Percentiles rank a stretch among this genome's conserved stretches.
phyloP scores from a whole-genome alignment of 495 filamentous ascomycete genomes.

The Oidiodendron maius region DNA sequence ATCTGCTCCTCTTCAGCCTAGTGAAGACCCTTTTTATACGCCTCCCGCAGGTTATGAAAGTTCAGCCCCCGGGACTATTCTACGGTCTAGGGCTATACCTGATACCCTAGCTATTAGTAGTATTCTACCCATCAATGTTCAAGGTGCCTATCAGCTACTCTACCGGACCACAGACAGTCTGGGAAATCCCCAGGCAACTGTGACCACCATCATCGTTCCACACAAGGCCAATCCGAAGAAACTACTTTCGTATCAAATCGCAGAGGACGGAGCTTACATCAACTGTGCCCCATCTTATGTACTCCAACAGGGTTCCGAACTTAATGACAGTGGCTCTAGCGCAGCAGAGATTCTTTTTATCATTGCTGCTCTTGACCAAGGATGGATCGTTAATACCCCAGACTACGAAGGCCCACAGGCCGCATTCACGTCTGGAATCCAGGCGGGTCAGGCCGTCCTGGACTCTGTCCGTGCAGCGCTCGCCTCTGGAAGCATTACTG shows the following conservation, averaged over 20 bases:
- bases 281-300: neutral
- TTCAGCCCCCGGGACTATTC: constrained; percentile 33
- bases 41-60: constrained; percentile 32
- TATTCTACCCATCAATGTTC: constrained; percentile 7
- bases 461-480: constrained; percentile 39
- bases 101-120: constrained; percentile 21
- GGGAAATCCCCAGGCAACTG: constrained; percentile 35
- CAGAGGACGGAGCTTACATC: neutral
- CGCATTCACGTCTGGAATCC: constrained; percentile 33
- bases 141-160: constrained; percentile 38
- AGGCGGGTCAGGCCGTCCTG: constrained; percentile 39
- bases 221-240: neutral
- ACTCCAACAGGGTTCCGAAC: neutral
- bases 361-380: constrained; percentile 26
- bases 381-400: constrained; percentile 41
- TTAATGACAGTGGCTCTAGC: neutral
- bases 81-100: constrained; percentile 20
- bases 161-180: constrained; percentile 41
- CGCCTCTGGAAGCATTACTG: constrained; percentile 1
- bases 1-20: no score
- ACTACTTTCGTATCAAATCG: neutral
- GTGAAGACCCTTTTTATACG: constrained; percentile 43
- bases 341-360: constrained; percentile 11
- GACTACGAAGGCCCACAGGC: constrained; percentile 40
- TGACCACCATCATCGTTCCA: constrained; percentile 44